phyloP scores from a whole-genome alignment of 2,329 filamentous ascomycete genomes.

The Huntiella decipiens region DNA sequence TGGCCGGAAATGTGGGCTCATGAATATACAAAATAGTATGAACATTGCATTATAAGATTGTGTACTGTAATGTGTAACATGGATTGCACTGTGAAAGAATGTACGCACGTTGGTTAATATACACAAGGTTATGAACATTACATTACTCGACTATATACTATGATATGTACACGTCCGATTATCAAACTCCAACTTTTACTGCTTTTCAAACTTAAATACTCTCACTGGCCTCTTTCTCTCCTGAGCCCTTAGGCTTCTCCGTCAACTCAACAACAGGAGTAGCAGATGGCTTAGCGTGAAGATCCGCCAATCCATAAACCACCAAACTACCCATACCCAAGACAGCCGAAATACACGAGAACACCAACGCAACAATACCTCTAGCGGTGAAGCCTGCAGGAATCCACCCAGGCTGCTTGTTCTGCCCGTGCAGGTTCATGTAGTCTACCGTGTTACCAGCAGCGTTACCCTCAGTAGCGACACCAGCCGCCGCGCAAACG shows the following conservation, averaged over 20 bases:
- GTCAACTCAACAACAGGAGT: not conserved
- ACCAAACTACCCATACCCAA: constrained; percentile 33
- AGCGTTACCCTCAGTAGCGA: constrained; percentile 34
- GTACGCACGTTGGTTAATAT: too few species aligned
- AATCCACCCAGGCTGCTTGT: constrained; percentile 33
- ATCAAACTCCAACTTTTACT: too few species aligned
- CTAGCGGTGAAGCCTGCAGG: constrained; percentile 51
- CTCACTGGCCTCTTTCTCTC: not conserved
- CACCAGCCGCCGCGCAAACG: constrained; percentile 20
- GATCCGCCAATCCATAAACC: constrained; percentile 9
- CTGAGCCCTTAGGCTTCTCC: not conserved
- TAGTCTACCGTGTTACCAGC: constrained; percentile 36
- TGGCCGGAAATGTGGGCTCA: too few species aligned
- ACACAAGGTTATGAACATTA: too few species aligned
- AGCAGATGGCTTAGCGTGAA: not conserved
- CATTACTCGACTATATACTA: too few species aligned
- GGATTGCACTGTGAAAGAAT: too few species aligned
- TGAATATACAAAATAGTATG: too few species aligned
- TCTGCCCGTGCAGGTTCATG: constrained; percentile 28
- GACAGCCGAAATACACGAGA: constrained; percentile 50
- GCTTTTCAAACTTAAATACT: not conserved
- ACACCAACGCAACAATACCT: constrained; percentile 57
- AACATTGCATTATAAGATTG: too few species aligned
- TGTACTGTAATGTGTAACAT: too few species aligned
- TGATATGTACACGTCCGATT: too few species aligned